Percentiles rank a stretch among this genome's conserved stretches.
phyloP scores from a whole-genome alignment of 2,329 filamentous ascomycete genomes.

The Phoma herbarum region DNA sequence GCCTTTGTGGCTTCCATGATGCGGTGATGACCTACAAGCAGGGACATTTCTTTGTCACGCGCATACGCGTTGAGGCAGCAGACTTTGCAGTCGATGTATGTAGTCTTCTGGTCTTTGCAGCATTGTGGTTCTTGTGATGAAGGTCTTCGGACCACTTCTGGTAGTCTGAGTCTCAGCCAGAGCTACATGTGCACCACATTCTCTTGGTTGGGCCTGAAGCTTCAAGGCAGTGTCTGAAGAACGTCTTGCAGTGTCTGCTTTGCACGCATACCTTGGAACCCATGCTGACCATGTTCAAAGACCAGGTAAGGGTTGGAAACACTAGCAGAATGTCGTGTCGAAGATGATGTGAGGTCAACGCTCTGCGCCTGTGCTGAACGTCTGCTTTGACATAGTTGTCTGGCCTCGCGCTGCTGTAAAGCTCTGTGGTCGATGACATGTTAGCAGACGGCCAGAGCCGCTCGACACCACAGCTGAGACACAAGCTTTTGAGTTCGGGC shows the following conservation, averaged over 20 bases:
- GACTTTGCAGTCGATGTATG: constrained; percentile 12
- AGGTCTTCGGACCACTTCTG: constrained; percentile 51
- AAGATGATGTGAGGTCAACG: background rate
- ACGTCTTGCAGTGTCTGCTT: background rate
- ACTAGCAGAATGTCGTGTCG: background rate
- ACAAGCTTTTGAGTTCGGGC: background rate
- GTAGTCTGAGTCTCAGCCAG: constrained; percentile 52
- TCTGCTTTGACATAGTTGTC: background rate
- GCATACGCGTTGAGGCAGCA: constrained; percentile 30
- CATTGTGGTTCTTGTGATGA: constrained; percentile 41
- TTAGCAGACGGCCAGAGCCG: background rate
- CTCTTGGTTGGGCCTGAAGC: constrained; percentile 49
- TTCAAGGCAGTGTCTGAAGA: constrained; percentile 50
- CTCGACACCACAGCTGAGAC: background rate
- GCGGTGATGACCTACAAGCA: constrained; percentile 73
- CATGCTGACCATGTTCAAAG: constrained; percentile 9
- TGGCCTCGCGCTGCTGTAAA: background rate
- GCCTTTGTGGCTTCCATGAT: constrained; percentile 69
- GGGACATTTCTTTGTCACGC: constrained; percentile 60
- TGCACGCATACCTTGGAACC: background rate
- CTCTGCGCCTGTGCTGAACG: background rate
- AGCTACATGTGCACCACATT: constrained; percentile 42
- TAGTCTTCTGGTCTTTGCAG: constrained; percentile 14
- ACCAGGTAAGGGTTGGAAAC: background rate
- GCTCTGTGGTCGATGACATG: background rate